A percentile compares a stretch with the other conserved stretches of the same genome.
These are phyloP conservation scores for Aspergillus pseudoterreus DNA, from an alignment of 2,329 filamentous ascomycete species.

Conservation along the genomic window DNA sequence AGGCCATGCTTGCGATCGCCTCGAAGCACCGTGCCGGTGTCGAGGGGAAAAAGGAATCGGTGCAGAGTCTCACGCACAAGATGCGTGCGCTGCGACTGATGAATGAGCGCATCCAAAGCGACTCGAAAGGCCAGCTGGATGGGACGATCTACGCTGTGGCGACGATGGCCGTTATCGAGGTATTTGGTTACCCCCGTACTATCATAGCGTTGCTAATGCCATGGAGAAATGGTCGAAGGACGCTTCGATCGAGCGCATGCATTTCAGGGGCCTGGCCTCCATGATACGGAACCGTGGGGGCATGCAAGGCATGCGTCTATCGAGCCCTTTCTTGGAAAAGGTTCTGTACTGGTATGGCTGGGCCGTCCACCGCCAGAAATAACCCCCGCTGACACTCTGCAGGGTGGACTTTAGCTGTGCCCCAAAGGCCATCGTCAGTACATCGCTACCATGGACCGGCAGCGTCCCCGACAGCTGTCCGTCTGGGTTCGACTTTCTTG, in stretches of 20 bases:
- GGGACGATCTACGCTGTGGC: constrained; percentile 30
- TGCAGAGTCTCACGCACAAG: constrained; percentile 32
- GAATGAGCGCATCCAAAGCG: constrained; percentile 26
- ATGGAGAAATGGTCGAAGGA: constrained; percentile 34
- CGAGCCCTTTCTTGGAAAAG: constrained; percentile 27
- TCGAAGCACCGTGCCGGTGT: constrained; percentile 30
- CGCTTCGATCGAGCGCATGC: constrained; percentile 26
- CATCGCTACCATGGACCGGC: constrained; percentile 29
- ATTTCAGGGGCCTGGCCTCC: constrained; percentile 25
- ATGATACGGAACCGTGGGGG: constrained; percentile 28
- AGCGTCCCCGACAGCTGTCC: constrained; percentile 20
- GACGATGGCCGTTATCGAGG: constrained; percentile 33
- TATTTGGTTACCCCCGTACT: constrained; percentile 9
- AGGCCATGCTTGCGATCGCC: constrained; percentile 33
- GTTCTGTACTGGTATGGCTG: constrained; percentile 29
- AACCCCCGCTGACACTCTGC: neutral
- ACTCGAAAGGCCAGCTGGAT: constrained; percentile 21
- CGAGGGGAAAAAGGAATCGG: constrained; percentile 27
- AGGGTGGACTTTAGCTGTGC: constrained; percentile 33
- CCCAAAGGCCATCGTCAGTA: constrained; percentile 25
- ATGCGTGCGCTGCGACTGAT: constrained; percentile 29
- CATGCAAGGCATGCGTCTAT: constrained; percentile 25
- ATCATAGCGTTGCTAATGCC: constrained; percentile 9
- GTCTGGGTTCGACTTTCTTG: constrained; percentile 20
- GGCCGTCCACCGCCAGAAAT: neutral